Percentiles rank a stretch among this genome's conserved stretches.
Conservation (phyloP, 2,329 filamentous ascomycete genomes). For the Metarhizium anisopliae region DNA sequence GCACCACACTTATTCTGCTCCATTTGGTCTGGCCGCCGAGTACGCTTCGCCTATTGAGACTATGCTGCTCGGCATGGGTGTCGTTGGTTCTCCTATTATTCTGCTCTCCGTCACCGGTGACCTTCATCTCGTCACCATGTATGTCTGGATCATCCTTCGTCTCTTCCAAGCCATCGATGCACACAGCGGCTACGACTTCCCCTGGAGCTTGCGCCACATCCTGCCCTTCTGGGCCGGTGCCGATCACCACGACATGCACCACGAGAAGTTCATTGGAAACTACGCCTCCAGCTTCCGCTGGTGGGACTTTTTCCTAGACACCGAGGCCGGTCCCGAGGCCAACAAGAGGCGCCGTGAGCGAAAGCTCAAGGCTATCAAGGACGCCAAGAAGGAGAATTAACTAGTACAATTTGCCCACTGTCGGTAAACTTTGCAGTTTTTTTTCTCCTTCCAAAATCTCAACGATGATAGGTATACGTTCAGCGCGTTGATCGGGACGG, state of each 20-base stretch:
- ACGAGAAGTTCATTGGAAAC: constrained; percentile 98
- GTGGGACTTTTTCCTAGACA: constrained; percentile 95
- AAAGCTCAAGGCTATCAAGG: constrained; percentile 54
- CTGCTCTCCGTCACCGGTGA: constrained; percentile 78
- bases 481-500: not conserved
- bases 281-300: constrained; percentile 97
- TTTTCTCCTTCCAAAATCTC: too few relatives aligned
- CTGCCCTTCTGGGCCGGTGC: constrained; percentile 97
- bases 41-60: constrained; percentile 97
- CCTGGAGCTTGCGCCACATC: constrained; percentile 92
- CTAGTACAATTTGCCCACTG: not conserved
- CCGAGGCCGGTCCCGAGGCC: constrained; percentile 83
- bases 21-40: constrained; percentile 92
- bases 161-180: constrained; percentile 97
- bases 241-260: constrained; percentile 92
- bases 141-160: constrained; percentile 85
- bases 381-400: constrained; percentile 60
- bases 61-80: constrained; percentile 85
- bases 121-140: constrained; percentile 95
- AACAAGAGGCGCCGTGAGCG: constrained; percentile 73
- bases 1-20: constrained; percentile 96
- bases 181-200: constrained; percentile 97
- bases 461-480: not conserved
- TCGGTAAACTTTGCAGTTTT: not conserved
- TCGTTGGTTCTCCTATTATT: constrained; percentile 71